phyloP scores from a whole-genome alignment of 2,329 filamentous ascomycete species.

The Pleoardoris graminearum region DNA sequence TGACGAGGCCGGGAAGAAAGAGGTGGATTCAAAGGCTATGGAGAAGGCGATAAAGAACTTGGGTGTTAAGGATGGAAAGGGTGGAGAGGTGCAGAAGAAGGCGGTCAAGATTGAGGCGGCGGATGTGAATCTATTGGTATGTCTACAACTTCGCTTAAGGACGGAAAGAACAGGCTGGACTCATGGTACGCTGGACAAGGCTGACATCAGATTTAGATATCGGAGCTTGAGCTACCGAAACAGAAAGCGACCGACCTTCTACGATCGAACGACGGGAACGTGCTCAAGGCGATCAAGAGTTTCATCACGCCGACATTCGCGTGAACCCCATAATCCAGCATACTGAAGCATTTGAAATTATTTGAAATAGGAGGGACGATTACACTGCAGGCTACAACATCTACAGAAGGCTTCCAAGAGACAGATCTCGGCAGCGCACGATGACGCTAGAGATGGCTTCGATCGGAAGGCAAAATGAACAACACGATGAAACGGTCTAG shows the following conservation, averaged over 20 bases:
- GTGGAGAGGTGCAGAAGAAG: constrained; percentile 53
- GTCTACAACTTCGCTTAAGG: constrained; percentile 29
- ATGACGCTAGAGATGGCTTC: background rate
- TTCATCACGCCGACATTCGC: constrained; percentile 49
- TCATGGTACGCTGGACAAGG: background rate
- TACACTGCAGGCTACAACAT: too few species aligned
- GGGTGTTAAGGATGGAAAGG: constrained; percentile 45
- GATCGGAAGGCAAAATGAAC: background rate
- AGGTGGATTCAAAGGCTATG: constrained; percentile 71
- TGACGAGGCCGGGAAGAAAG: constrained; percentile 55
- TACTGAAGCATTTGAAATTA: background rate
- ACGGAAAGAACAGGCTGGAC: background rate
- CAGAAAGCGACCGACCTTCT: constrained; percentile 74
- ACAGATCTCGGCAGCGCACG: too few species aligned
- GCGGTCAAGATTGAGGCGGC: constrained; percentile 72
- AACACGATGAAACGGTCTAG: background rate
- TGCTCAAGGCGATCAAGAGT: constrained; percentile 67
- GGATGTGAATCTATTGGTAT: constrained; percentile 70
- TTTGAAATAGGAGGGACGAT: background rate
- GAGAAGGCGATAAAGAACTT: constrained; percentile 72
- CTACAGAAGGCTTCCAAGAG: too few species aligned
- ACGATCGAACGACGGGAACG: constrained; percentile 70
- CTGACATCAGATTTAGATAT: constrained; percentile 47
- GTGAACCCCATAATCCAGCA: background rate
- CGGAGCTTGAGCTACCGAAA: constrained; percentile 73